Base-by-base conservation (phyloP, 192 early-diverging fungal species). In the Ramicandelaber brevisporus region DNA sequence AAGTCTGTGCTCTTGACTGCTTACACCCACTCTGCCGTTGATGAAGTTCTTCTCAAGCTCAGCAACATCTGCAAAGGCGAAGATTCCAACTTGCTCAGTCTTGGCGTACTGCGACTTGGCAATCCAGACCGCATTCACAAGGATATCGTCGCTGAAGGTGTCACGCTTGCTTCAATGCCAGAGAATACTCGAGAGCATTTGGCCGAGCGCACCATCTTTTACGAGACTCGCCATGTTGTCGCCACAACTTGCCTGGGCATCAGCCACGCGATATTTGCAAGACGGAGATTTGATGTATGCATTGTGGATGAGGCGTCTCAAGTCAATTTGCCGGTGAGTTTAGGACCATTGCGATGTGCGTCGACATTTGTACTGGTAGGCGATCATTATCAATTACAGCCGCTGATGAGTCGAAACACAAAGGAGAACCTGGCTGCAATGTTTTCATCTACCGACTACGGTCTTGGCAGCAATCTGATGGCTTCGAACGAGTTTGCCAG, bases 301-400 rank as follows among this genome's bases (percentile, higher is more conserved):
- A 87, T 96, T 29, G 67, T 96, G 3, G 90, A 96, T 47, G 90
- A 96, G 35, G 85, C 87, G 5, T 84, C 87, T 9, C 90, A 96
- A 47, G 65, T 96, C 14, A 82, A 79, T 10, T 40, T 92, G 17
- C 90, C 90, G 0, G 69, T 75, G 3, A 84, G 83, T 35, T 32
- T 96, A 18, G 90, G 85, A 3, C 85, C 90, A 4, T 41, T 96
- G 19, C 63, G 72, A 2, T 72, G 60, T 34, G 75, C 84, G 0
- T 44, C 66, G n/a, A 57, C 44, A 6, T 92, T 92, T 67, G 65
- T 96, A 5, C 47, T 96, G 4, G 87, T 96, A 8, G 90, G 90
- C 20, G 90, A 96, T 43, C 77, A 89, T 36, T 78, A 90, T 43
- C 90, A 96, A 46, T 57, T 96, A 9, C 78, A 80, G 21, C 90